Base-by-base conservation (phyloP, 2,329 filamentous ascomycete species). In the Verticillium tricorpus region DNA sequence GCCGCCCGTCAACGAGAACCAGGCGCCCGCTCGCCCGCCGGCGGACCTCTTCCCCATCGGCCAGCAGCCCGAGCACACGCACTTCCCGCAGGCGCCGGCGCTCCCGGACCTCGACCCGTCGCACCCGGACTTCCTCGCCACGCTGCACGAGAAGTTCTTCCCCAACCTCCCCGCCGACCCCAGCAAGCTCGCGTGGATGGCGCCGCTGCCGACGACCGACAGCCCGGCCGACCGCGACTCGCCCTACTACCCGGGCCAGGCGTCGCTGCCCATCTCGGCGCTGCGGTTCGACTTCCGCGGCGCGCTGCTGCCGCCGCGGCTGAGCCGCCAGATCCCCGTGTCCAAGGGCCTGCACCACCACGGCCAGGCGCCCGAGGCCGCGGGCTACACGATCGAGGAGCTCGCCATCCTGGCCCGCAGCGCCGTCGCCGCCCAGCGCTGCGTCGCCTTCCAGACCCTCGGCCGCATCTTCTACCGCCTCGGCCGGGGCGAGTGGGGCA, bases 141-240 rank as follows among this genome's bases (percentile, higher is more conserved):
- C 91, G 61, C 86, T 99, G 6, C 93, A 97, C 80, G 78, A 87
- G 25, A 97, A 97, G 75, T 99, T 97, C 83, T 99, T 97, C 76
- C 93, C 95, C 14, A 86, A 88, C 65, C 88, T 97, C 1, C 87
- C 93, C 2, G 87, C 93, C 60, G 92, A 97, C 74, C 93, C 93
- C 0, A 88, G 89, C 62, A 89, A 91, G 60, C 85, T 97, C 4
- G 91, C 92, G 22, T 99, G 94, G 94, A 95, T 98, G 85, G 87
- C 89, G 58, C 89, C 90, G 15, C 71, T 90, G 58, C 87, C 88
- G 7, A 87, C 88, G 5, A 74, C 85, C 56, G 83, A 87, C 71
- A 88, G 85, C 54, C 74, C 83, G 52, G 87, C 87, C 25, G 88
- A 91, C 70, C 82, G 81, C 66, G 84, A 89, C 66, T 92, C 89